Base-by-base conservation (phyloP, 2,329 filamentous ascomycete species). In the Neopestalotiopsis rosae region DNA sequence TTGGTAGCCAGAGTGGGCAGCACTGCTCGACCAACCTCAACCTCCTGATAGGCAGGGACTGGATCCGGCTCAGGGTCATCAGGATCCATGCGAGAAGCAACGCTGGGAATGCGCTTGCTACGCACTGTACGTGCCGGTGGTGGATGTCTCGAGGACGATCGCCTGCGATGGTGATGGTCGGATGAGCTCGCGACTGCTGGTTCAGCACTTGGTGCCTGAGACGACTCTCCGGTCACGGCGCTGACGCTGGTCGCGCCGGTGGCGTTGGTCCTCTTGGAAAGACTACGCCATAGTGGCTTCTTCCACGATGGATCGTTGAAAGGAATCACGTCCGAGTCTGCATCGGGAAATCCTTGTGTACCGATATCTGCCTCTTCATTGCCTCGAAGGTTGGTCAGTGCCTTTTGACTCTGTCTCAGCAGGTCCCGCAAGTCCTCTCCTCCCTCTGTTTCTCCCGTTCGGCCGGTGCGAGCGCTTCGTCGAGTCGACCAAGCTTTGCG, bases 361-460 rank as follows among this genome's bases (percentile, higher is more conserved):
- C 62, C 62, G n/a, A 40, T 38, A 13, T 63, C 38, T 49, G 17
- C 38, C 40, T 49, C 45, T 17, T 65, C 62, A 28, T 56, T 40
- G 28, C 17, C 62, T 3, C 20, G 40, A 9, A 65, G 30, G 24
- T 28, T 30, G 20, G 40, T 32, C 10, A 28, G 20, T 38, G 38
- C 62, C 45, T 65, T 34, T 32, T 65, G 62, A 17, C 62, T 49
- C 10, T 52, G 38, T 30, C 38, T 13, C 1, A 65, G 40, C 14
- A 65, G 62, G n/a, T 65, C 62, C 9, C 62, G 62, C 9, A 65
- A 28, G 13, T 65, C 62, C 24, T 65, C 62, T 49, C 62, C 62
- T 24, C 62, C 62, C 34, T 65, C 40, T 17, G 62, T 65, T 24
- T 56, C 45, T 17, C 59, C 59, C 30, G 59, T 62, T 34, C 59